These are phyloP conservation scores for Cinnamomum micranthum DNA, from an alignment of 164 flowering plant genomes.

Conservation along the genomic window DNA sequence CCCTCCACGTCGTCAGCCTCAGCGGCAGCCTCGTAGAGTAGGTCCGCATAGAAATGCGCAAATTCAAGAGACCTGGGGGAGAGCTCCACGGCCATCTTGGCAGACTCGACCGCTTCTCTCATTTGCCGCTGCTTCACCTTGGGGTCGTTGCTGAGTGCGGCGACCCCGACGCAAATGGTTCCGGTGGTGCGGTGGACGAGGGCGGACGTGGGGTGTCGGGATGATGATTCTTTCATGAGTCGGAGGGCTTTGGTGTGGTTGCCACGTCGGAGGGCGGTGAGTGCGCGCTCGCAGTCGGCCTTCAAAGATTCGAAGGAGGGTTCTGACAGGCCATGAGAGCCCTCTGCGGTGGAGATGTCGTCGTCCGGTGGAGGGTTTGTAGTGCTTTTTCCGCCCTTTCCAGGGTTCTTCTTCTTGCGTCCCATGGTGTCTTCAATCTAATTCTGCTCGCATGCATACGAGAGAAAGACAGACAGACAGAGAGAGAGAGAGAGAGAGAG, in stretches of 20 bases:
- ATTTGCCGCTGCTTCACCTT: slow-evolving; percentile 60
- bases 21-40: slow-evolving; percentile 67
- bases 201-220: slow-evolving; percentile 40
- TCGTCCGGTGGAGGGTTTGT: slow-evolving; percentile 11
- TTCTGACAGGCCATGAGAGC: neutral
- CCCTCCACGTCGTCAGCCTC: slow-evolving; percentile 44
- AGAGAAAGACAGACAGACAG: neutral
- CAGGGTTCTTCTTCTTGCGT: slow-evolving; percentile 58
- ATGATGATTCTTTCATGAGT: slow-evolving; percentile 66
- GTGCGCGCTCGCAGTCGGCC: slow-evolving; percentile 77
- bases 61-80: slow-evolving; percentile 84
- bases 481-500: too few relatives aligned
- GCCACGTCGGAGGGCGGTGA: slow-evolving; percentile 70
- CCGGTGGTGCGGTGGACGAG: slow-evolving; percentile 74
- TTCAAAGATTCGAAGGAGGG: slow-evolving; percentile 26
- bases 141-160: slow-evolving; percentile 65
- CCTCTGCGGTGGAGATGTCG: slow-evolving; percentile 1
- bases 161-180: slow-evolving; percentile 65
- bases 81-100: slow-evolving; percentile 50
- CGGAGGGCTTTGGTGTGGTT: slow-evolving; percentile 84
- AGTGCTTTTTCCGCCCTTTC: neutral
- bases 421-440: slow-evolving; percentile 33
- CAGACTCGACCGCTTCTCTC: slow-evolving; percentile 65
- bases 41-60: slow-evolving; percentile 77
- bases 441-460: slow-evolving; percentile 19